Percentiles rank a stretch among this genome's conserved stretches.
These are phyloP conservation scores for Cordia subcordata DNA, from an alignment of 257 asterid species.

Conservation along the genomic window DNA sequence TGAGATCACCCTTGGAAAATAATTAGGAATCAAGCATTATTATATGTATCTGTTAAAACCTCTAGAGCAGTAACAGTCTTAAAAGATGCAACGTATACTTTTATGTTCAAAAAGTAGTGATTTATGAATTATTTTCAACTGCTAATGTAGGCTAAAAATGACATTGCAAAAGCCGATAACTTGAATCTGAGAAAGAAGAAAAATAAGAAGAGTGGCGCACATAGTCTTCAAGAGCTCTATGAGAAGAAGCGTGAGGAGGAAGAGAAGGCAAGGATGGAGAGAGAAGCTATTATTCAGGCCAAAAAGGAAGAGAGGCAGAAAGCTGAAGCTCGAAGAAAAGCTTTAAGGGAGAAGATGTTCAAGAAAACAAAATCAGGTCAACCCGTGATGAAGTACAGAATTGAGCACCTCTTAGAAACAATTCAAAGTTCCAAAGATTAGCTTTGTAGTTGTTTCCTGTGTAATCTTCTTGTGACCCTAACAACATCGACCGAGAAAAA, in stretches of 20 bases:
- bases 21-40: too few species aligned
- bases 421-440: conserved; percentile 45
- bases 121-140: not conserved
- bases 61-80: too few species aligned
- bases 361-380: conserved; percentile 90
- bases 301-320: conserved; percentile 49
- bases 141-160: conserved; percentile 32
- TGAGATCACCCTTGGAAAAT: too few species aligned
- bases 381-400: conserved; percentile 91
- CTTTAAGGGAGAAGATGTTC: conserved; percentile 66
- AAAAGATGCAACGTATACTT: too few species aligned
- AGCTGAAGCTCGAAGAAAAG: conserved; percentile 58
- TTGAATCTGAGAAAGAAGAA: conserved; percentile 24
- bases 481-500: not conserved
- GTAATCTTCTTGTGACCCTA: not conserved
- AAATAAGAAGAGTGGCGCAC: conserved; percentile 25
- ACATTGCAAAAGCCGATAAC: conserved; percentile 13
- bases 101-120: too few species aligned
- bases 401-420: conserved; percentile 81
- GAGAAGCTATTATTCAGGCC: conserved; percentile 50
- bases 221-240: conserved; percentile 51
- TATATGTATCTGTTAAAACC: too few species aligned
- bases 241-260: conserved; percentile 56
- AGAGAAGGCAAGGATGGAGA: conserved; percentile 57
- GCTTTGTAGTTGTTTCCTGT: conserved; percentile 3